A percentile compares a stretch with the other conserved stretches of the same genome.
phyloP scores from a whole-genome alignment of 2,329 filamentous ascomycete genomes.

The Neofusicoccum cordaticola region DNA sequence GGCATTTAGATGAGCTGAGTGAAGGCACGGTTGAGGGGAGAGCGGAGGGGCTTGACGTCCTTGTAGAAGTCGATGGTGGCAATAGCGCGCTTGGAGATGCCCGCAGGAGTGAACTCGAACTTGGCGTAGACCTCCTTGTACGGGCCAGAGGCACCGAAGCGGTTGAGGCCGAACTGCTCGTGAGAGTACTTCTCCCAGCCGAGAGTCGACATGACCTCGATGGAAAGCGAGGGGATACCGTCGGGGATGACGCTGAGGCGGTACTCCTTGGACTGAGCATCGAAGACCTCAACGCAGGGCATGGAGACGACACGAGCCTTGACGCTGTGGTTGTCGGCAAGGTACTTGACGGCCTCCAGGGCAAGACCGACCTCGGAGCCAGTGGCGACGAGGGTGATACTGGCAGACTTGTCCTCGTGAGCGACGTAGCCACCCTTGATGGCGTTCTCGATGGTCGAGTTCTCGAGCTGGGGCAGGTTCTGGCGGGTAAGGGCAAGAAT shows the following conservation, averaged over 20 bases:
- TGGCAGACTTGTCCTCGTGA: constrained; percentile 77
- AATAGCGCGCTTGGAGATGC: constrained; percentile 89
- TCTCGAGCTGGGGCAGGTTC: constrained; percentile 97
- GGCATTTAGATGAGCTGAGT: constrained; percentile 81
- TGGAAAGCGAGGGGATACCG: constrained; percentile 85
- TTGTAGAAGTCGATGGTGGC: constrained; percentile 98
- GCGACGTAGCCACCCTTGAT: constrained; percentile 95
- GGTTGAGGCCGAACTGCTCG: constrained; percentile 99
- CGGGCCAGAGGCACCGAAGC: constrained; percentile 94
- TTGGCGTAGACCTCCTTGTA: constrained; percentile 99
- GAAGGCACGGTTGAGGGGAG: constrained; percentile 95
- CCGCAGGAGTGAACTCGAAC: constrained; percentile 98
- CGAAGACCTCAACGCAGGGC: constrained; percentile 96
- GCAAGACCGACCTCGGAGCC: constrained; percentile 95
- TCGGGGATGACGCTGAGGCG: constrained; percentile 88
- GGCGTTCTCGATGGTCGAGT: constrained; percentile 82
- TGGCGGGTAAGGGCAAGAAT: constrained; percentile 95
- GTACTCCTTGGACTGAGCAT: constrained; percentile 92
- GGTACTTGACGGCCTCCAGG: constrained; percentile 86
- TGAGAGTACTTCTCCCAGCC: constrained; percentile 99
- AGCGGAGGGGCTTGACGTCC: constrained; percentile 81
- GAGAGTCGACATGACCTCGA: constrained; percentile 96
- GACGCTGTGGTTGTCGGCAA: constrained; percentile 84
- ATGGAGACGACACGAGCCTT: constrained; percentile 91
- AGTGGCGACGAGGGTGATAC: constrained; percentile 87